A percentile compares a stretch with the other conserved stretches of the same genome.
Conservation (phyloP, 2,329 filamentous ascomycete species). For the Plenodomus biglobosus region DNA sequence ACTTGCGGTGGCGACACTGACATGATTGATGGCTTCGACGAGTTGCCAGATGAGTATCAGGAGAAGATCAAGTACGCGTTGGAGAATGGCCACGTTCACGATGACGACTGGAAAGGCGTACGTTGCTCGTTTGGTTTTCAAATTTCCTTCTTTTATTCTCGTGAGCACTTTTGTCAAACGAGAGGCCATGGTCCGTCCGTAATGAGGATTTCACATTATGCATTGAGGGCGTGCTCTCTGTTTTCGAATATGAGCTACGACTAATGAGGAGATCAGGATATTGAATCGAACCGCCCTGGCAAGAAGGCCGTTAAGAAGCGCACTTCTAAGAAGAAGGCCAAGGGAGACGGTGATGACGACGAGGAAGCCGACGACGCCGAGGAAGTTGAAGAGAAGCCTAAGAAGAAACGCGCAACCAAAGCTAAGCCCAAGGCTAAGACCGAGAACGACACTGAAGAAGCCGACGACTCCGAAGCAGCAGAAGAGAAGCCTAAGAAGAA, state of each 20-base stretch:
- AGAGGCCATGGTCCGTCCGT: too few relatives aligned
- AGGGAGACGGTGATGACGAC: slow-evolving; percentile 23
- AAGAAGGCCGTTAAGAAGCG: slow-evolving; percentile 58
- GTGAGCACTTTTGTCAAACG: too few relatives aligned
- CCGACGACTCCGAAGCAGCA: slow-evolving; percentile 14
- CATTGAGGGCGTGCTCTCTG: too few relatives aligned
- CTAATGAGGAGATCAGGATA: too few relatives aligned
- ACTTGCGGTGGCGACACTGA: slow-evolving; percentile 62
- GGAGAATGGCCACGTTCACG: slow-evolving; percentile 75
- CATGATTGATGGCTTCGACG: slow-evolving; percentile 78
- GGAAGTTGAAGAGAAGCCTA: slow-evolving; percentile 36
- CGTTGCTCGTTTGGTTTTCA: slow-evolving; percentile 43
- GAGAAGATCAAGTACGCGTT: slow-evolving; percentile 74
- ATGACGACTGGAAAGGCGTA: slow-evolving; percentile 88
- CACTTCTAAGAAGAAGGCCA: slow-evolving; percentile 35
- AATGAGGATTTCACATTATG: too few relatives aligned
- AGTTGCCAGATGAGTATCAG: slow-evolving; percentile 67
- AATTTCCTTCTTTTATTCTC: too few relatives aligned
- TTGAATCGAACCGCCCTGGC: slow-evolving; percentile 71
- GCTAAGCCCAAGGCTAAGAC: too few relatives aligned
- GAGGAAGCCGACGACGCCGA: slow-evolving; percentile 21
- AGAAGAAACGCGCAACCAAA: slow-evolving; percentile 47
- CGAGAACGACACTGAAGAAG: slow-evolving; percentile 21
- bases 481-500: slow-evolving; percentile 48
- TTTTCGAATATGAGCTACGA: too few relatives aligned